Evolutionary conservation across 805 yeast genomes (phyloP), one percentile per base, ranked within the genome.

Genomic region (Zygoascus tannicola): DNA sequence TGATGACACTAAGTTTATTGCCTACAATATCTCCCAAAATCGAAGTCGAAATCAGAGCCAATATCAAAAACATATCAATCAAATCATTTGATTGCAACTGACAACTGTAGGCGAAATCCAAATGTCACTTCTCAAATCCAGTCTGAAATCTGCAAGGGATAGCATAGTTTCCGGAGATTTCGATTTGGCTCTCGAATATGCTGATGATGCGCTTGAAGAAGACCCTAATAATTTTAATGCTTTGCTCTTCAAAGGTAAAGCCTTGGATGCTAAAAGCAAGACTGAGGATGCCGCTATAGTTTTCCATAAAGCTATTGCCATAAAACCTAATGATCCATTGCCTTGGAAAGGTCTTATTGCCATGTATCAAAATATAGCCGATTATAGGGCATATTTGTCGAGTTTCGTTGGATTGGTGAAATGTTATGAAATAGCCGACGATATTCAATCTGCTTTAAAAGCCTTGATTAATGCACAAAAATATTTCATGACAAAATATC

Each of bases 281-380:
- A 61, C 74, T 14, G 57, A 71, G 28, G 76, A 75, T 41, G 63
- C 80, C 74, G 14, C 67, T 64, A 33, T 69, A 58, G 18, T 76
- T 71, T 38, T 61, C 77, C 14, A 56, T 50, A 15, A 61, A 66
- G 50, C 74, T 73, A 51, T 65, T 74, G 19, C 68, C 63, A 7
- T 62, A 71, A 22, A 57, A 63, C 39, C 64, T 50, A 28, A 56
- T 48, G 75, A 80, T 41, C 50, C 77, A 1, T 59, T 74, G 21
- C 94, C 87, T 0, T 88, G 92, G 94, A 85, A 84, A 55, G 97
- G 97, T 1, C 68, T 80, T 47, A 63, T 78, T 32, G 44, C 49
- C 8, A 41, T 59, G 3, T 52, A 55, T 35, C 54, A 53, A 15
- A 46, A 43, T 8, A 40, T 32, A n/a, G 49, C 53, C 12, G 48